Evolutionary conservation across 2,329 filamentous ascomycete genomes (phyloP), one percentile per base, ranked within the genome.

Genomic region (Talaromyces sp.): DNA sequence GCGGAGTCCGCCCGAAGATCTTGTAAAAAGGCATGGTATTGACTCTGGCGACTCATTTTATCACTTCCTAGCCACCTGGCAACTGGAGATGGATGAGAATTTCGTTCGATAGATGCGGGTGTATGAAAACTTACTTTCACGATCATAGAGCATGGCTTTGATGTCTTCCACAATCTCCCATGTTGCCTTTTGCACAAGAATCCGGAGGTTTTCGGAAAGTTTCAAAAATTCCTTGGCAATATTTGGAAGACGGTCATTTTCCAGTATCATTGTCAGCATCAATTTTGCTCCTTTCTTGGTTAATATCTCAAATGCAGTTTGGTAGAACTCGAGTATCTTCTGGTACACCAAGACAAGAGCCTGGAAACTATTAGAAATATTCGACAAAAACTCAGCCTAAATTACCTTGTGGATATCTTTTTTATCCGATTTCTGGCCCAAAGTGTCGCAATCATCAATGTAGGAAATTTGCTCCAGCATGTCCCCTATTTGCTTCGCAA

Each of bases 391-490:
- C 47, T 36, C 57, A 4, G 30, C 42, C 32, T 60, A 36, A n/a
- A 33, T 59, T 60, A 65, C 63, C 64, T 65, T 62, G 28, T 66
- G 56, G n/a, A 63, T 65, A 55, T 64, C 67, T 66, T 68, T 44
- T 56, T 55, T 63, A 44, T 62, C 49, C 49, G 58, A 25, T 63
- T 65, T 70, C 55, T 70, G 68, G 28, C 70, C 68, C 32, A 71
- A 67, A 11, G 67, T 71, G 61, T 72, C 69, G 58, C 68, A 71
- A 53, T 69, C 70, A 52, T 70, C 69, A 51, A 71, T 70, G 64
- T 71, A 71, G 44, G 69, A 67, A 36, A 71, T 65, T 55, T 70
- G 68, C 63, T 71, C 63, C 32, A 70, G 59, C 69, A 71, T 71
- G 47, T 66, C 65, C 36, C 59, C 67, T 47, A 71, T 70, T 61